These are phyloP conservation scores for Lactarius vividus DNA, from an alignment of 768 basidiomycete species.

Conservation along the genomic window DNA sequence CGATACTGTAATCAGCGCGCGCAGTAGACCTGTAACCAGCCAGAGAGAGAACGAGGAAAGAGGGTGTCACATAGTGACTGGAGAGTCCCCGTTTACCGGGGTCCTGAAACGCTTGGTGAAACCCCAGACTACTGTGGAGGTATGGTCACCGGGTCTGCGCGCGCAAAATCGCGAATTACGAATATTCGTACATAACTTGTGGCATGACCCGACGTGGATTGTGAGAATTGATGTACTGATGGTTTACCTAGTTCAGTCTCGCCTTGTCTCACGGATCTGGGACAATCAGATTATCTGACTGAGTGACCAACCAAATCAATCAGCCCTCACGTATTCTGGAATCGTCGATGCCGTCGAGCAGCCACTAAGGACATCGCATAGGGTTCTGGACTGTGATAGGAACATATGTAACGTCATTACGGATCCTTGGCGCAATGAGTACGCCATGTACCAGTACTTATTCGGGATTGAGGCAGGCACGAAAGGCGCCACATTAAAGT, in stretches of 20 bases:
- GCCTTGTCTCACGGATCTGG: not conserved
- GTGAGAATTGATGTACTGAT: not conserved
- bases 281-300: not conserved
- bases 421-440: not conserved
- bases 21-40: not conserved
- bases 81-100: no score
- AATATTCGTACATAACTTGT: not conserved
- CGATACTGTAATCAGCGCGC: not conserved
- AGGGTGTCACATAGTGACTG: not conserved
- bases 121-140: not conserved
- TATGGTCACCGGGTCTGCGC: not conserved
- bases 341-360: not conserved
- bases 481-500: not conserved
- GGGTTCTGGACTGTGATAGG: not conserved
- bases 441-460: not conserved
- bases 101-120: not conserved
- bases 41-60: not conserved
- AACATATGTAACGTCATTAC: not conserved
- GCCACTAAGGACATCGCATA: not conserved
- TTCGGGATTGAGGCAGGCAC: not conserved
- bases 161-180: not conserved
- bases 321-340: not conserved
- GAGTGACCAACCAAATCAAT: not conserved
- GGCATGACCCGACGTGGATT: not conserved
- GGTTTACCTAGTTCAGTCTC: not conserved